Evolutionary conservation across 169 alveolate species (phyloP), one percentile per base, ranked within the genome.

Genomic region (Cryptosporidium parvum): DNA sequence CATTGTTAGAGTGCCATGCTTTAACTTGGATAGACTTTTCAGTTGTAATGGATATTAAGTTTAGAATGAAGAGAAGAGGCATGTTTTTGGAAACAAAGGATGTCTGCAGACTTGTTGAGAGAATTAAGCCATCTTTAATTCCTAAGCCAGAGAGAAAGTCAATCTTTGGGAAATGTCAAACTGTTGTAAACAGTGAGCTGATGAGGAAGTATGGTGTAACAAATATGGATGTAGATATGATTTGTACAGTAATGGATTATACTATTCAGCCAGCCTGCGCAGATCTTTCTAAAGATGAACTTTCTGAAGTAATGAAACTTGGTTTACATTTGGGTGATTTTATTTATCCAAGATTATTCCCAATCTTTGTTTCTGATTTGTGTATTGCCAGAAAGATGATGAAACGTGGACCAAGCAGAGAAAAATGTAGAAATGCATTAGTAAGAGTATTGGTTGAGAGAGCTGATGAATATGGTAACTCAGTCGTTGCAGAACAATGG

Each of bases 331-430:
- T 80, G 35, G 89, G 89, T 18, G 58, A 80, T 31, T 80, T 26
- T 37, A 18, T 80, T 35, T 80, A 61, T 80, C 89, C 89, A 62
- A 80, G 89, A 80, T 26, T 80, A 16, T 80, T 80, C 52, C 89
- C 89, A 4, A 35, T 80, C 6, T 80, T 80, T 29, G 42, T 44
- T 3, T 23, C 65, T 1, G 89, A 80, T 39, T 7, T 80, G 9
- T 80, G 89, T 65, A 62, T n/a, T 2, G 89, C 89, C 39, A 51
- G 89, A 16, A 80, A 51, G 29, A 80, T 80, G 89, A 80, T 80
- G 89, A 80, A 44, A 39, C 89, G 89, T 26, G 89, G 89, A 6
- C 89, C 89, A 31, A 80, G 80, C 42, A 59, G 89, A 29, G 89
- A 80, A 29, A 80, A 26, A 29, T 80, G 89, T 35, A 58, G 89